Percentiles rank a stretch among this genome's conserved stretches.
phyloP scores from a whole-genome alignment of 2,329 filamentous ascomycete species.

The Lachnellula cervina region DNA sequence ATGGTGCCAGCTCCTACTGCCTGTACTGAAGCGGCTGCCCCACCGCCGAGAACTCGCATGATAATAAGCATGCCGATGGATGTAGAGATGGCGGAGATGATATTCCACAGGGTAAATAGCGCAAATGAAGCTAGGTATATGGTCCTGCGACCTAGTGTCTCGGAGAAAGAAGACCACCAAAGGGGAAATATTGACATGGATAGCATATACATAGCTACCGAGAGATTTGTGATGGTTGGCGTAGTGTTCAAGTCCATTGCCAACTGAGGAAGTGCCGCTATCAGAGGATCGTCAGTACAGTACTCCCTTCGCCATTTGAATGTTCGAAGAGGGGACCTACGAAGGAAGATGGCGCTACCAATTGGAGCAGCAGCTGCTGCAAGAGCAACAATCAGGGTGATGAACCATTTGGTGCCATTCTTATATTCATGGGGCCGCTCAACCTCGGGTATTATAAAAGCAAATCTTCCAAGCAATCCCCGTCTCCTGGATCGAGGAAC shows the following conservation, averaged over 20 bases:
- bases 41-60: conserved; percentile 69
- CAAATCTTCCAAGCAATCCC: conserved; percentile 66
- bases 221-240: conserved; percentile 66
- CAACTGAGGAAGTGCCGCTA: conserved; percentile 65
- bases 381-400: conserved; percentile 72
- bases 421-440: conserved; percentile 70
- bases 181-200: conserved; percentile 78
- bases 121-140: conserved; percentile 73
- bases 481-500: conserved; percentile 52
- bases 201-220: conserved; percentile 76
- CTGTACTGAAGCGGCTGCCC: conserved; percentile 74
- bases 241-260: conserved; percentile 56
- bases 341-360: conserved; percentile 79
- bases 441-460: conserved; percentile 74
- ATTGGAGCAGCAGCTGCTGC: conserved; percentile 76
- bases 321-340: conserved; percentile 38
- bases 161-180: conserved; percentile 78
- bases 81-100: conserved; percentile 62
- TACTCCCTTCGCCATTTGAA: conserved; percentile 1
- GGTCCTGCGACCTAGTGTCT: conserved; percentile 65
- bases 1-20: conserved; percentile 81
- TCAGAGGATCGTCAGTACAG: conserved; percentile 1
- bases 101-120: conserved; percentile 66
- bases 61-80: conserved; percentile 73
- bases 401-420: conserved; percentile 73